A percentile compares a stretch with the other conserved stretches of the same genome.
phyloP scores from a whole-genome alignment of 1,284 basidiomycete species.

The Ganoderma sinense region DNA sequence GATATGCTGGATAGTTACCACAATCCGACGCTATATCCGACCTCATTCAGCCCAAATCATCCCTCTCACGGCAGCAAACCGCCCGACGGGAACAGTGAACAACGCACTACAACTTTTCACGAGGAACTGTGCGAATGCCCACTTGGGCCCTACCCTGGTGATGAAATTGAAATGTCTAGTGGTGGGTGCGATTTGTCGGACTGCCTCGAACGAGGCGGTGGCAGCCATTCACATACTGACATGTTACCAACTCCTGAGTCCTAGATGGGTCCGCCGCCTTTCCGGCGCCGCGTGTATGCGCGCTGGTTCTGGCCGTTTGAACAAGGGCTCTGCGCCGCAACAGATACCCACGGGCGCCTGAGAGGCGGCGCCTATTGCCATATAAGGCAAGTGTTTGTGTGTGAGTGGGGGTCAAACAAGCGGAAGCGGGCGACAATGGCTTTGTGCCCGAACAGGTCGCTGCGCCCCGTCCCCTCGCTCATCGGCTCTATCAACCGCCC shows the following conservation, averaged over 20 bases:
- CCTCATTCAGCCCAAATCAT: background rate
- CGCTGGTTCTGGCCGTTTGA: background rate
- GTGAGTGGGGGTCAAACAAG: slow-evolving; percentile 4
- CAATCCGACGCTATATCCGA: background rate
- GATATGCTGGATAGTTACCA: background rate
- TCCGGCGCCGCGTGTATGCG: background rate
- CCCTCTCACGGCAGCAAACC: background rate
- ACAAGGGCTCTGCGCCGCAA: background rate
- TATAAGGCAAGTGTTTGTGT: slow-evolving; percentile 14
- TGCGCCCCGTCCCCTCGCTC: background rate
- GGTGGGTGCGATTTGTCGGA: background rate
- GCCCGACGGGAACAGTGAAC: background rate
- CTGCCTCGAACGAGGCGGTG: background rate
- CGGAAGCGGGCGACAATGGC: slow-evolving; percentile 5
- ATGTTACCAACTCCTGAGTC: background rate
- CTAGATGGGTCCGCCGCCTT: background rate
- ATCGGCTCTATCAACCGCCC: background rate
- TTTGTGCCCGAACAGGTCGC: background rate
- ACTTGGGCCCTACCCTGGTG: background rate
- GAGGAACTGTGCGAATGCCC: background rate
- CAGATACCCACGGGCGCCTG: background rate
- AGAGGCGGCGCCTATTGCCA: background rate
- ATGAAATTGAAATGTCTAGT: background rate
- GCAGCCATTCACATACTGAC: background rate
- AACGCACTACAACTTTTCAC: background rate